These are phyloP conservation scores for Ogataea hybrid DNA, from an alignment of 1,139 yeast species.

Conservation along the genomic window DNA sequence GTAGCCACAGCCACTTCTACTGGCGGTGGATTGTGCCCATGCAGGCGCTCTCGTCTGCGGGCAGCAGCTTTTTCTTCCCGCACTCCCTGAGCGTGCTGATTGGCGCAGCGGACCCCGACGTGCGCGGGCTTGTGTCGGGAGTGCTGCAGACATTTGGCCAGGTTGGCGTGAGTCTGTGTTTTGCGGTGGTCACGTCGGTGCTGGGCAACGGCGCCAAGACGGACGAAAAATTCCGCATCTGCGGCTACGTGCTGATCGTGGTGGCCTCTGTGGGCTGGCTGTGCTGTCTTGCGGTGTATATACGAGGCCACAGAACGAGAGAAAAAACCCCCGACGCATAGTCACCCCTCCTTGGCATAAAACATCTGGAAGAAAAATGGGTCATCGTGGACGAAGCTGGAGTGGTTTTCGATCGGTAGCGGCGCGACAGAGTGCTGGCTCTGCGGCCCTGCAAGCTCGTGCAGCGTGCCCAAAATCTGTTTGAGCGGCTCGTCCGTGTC, in stretches of 20 bases:
- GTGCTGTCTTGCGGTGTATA: too few relatives aligned
- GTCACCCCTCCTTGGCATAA: neutral
- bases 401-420: constrained; percentile 4
- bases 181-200: too few relatives aligned
- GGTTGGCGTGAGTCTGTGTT: too few relatives aligned
- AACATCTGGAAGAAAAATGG: constrained; percentile 7
- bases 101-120: too few relatives aligned
- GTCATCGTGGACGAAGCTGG: constrained; percentile 1
- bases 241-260: too few relatives aligned
- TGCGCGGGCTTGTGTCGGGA: too few relatives aligned
- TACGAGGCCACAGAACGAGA: neutral
- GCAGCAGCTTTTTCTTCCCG: too few relatives aligned
- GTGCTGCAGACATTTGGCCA: too few relatives aligned
- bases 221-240: too few relatives aligned
- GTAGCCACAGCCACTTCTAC: neutral
- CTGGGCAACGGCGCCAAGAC: too few relatives aligned
- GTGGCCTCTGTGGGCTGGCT: too few relatives aligned
- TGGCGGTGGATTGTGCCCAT: constrained; percentile 5
- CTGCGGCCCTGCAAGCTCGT: neutral
- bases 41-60: constrained; percentile 2
- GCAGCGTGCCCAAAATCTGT: constrained; percentile 1
- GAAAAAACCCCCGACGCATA: neutral
- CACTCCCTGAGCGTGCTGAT: too few relatives aligned
- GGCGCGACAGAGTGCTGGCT: neutral
- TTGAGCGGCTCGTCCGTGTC: neutral